Evolutionary conservation across 2,329 filamentous ascomycete species (phyloP).

Genomic region (Fusarium anguioides): DNA sequence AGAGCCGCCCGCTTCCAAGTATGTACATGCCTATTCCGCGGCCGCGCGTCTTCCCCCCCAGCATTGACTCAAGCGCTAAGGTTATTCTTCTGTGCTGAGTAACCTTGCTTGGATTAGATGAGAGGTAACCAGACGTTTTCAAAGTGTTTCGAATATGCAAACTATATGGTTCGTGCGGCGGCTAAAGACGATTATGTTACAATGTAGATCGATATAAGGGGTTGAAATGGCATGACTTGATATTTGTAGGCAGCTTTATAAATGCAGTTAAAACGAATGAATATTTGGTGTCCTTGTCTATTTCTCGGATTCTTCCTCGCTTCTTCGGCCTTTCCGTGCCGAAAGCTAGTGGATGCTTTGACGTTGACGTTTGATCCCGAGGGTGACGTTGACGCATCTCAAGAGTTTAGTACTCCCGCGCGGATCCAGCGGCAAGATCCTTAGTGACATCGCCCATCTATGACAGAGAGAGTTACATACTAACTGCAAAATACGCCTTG

Average conservation of each 20-base stretch:
- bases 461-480: slow-evolving; percentile 7
- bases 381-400: slow-evolving; percentile 34
- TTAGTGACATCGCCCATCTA: slow-evolving; percentile 7
- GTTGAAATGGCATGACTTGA: not conserved
- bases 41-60: slow-evolving; percentile 17
- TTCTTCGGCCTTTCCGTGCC: slow-evolving; percentile 32
- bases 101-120: not conserved
- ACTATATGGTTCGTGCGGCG: slow-evolving; percentile 8
- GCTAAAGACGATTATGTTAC: slow-evolving; percentile 1
- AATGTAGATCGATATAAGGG: not conserved
- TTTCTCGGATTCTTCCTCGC: slow-evolving; percentile 8
- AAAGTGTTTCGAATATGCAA: slow-evolving; percentile 16
- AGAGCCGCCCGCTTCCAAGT: too few relatives aligned
- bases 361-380: slow-evolving; percentile 20
- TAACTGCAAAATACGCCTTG: not conserved
- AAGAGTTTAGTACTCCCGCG: slow-evolving; percentile 14
- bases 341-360: slow-evolving; percentile 26
- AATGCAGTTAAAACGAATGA: too few relatives aligned
- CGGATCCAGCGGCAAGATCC: slow-evolving; percentile 28
- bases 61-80: not conserved
- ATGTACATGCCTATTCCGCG: too few relatives aligned
- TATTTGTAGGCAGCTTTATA: not conserved
- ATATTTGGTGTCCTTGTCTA: not conserved
- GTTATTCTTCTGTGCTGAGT: not conserved
- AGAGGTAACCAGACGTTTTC: slow-evolving; percentile 5